Base-by-base conservation (phyloP, 1,284 basidiomycete species). In the Schizophyllum amplum region DNA sequence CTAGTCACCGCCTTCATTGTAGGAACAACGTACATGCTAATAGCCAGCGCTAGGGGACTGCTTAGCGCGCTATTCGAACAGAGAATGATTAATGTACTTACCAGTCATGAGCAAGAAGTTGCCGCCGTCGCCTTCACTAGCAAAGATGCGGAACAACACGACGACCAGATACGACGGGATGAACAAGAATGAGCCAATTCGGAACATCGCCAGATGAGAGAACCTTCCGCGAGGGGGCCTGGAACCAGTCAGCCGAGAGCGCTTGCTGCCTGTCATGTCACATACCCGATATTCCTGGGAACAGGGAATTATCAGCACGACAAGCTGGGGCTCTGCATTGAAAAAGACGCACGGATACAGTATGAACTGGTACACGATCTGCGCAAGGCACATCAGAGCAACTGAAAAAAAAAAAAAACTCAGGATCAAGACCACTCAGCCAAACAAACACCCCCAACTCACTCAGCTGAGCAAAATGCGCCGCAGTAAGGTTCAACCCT, bases 181-280 rank as follows among this genome's bases (percentile, higher is more conserved):
- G 69, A 88, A 92, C 26, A 91, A 72, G 24, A 86, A 66, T 4
- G 86, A 86, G 55, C 89, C 89, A 24, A 92, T 73, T 54, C 89
- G 83, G 75, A 90, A 91, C 90, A 92, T 92, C 4, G 88, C 80
- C 47, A 92, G 72, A 67, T 92, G 89, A 1, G 90, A 92, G 68
- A 90, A 92, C 47, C 87, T 83, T 27, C 89, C 89, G 63, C 89
- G 75, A 23, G 88, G 88, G 61, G 78, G 78, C 4, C 77, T 77
- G 57, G 24, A 24, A 53, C 50, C 51, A 68, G 62, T 55, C 20
- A 33, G 46, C 25, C 55, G 48, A 26, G 52, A 55, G n/a, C 24
- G 47, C 53, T 55, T 47, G 55, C 24, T 53, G 33, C 24, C 47
- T 47, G 47, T 33, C 22, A 53, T 13, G 26, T 52, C 24, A 73